A percentile compares a stretch with the other conserved stretches of the same genome.
Conservation (phyloP, 106 monocot genomes). For the Platanthera guangdongensis region DNA sequence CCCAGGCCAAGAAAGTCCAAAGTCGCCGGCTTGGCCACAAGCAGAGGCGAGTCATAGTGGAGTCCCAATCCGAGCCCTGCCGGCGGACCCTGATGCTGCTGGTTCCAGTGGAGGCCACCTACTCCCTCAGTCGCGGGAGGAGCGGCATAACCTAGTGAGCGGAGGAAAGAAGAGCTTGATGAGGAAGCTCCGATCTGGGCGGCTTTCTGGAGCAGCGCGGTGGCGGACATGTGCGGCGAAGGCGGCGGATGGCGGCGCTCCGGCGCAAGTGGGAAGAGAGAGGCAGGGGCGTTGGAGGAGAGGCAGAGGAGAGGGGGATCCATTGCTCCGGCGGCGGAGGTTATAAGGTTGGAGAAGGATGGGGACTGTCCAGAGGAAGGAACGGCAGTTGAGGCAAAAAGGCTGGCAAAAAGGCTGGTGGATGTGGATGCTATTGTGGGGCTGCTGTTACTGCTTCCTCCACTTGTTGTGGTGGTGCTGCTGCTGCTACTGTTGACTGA, state of each 20-base stretch:
- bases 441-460: slow-evolving; percentile 7
- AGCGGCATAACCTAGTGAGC: background rate
- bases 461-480: slow-evolving; percentile 3
- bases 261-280: slow-evolving; percentile 6
- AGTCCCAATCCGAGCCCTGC: background rate
- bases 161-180: slow-evolving; percentile 5
- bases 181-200: background rate
- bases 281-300: background rate
- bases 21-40: slow-evolving; percentile 50
- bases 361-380: background rate
- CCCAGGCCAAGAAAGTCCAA: slow-evolving; percentile 75
- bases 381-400: background rate
- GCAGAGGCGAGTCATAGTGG: background rate
- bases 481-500: slow-evolving; percentile 1
- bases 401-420: slow-evolving; percentile 11
- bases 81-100: background rate
- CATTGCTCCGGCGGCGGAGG: background rate
- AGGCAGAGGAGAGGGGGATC: slow-evolving; percentile 7
- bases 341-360: background rate
- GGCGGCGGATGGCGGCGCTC: slow-evolving; percentile 5
- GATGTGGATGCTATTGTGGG: background rate
- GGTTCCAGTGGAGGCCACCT: background rate
- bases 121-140: background rate
- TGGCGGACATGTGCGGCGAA: slow-evolving; percentile 2
- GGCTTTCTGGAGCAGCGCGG: slow-evolving; percentile 8